These are phyloP conservation scores for Lepidopterella palustris DNA, from an alignment of 495 filamentous ascomycete genomes.

Conservation along the genomic window DNA sequence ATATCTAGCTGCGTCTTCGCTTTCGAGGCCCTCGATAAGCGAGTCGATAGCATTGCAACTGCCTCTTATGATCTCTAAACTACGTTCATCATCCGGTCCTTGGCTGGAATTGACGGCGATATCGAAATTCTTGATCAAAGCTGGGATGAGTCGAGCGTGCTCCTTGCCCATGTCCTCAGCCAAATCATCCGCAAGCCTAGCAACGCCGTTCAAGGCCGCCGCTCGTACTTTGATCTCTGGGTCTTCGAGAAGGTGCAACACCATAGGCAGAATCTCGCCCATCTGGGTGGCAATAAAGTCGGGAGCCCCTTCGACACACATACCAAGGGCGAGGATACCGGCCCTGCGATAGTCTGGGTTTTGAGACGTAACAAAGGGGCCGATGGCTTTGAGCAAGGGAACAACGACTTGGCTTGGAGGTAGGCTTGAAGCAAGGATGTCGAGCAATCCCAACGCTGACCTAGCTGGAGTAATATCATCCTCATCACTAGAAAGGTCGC, in stretches of 20 bases:
- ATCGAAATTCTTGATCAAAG: slow-evolving; percentile 81
- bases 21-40: slow-evolving; percentile 81
- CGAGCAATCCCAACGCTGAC: slow-evolving; percentile 79
- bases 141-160: slow-evolving; percentile 74
- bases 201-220: slow-evolving; percentile 77
- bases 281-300: slow-evolving; percentile 92
- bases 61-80: slow-evolving; percentile 76
- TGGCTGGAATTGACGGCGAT: slow-evolving; percentile 52
- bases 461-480: slow-evolving; percentile 87
- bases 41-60: slow-evolving; percentile 89
- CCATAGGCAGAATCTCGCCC: slow-evolving; percentile 73
- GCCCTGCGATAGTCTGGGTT: slow-evolving; percentile 78
- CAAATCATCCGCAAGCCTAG: slow-evolving; percentile 85
- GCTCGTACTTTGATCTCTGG: slow-evolving; percentile 73
- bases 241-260: slow-evolving; percentile 80
- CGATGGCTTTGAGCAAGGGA: slow-evolving; percentile 77
- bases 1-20: slow-evolving; percentile 73
- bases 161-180: slow-evolving; percentile 78
- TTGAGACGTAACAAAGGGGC: slow-evolving; percentile 64
- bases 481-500: slow-evolving; percentile 60
- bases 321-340: slow-evolving; percentile 84
- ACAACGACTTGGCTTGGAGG: slow-evolving; percentile 94
- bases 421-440: slow-evolving; percentile 77
- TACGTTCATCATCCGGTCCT: slow-evolving; percentile 57
- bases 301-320: slow-evolving; percentile 92